A percentile compares a stretch with the other conserved stretches of the same genome.
phyloP scores from a whole-genome alignment of 2,329 filamentous ascomycete species.

The Talaromyces sp. region DNA sequence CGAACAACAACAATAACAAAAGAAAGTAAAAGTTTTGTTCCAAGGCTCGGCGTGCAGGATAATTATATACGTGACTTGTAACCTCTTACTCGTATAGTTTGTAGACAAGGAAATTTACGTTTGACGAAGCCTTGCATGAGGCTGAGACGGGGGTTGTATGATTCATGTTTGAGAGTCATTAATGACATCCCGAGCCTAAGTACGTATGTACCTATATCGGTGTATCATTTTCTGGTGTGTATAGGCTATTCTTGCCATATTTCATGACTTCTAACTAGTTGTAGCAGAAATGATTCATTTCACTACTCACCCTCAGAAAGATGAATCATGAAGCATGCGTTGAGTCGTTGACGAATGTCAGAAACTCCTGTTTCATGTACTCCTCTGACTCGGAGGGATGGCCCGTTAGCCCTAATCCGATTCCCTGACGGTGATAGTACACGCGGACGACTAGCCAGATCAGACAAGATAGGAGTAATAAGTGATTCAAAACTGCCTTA shows the following conservation, averaged over 20 bases:
- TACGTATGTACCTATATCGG: background rate
- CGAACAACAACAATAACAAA: background rate
- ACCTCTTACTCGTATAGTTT: background rate
- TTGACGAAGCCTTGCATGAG: background rate
- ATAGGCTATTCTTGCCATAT: background rate
- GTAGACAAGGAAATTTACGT: background rate
- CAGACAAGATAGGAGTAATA: background rate
- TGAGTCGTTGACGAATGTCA: background rate
- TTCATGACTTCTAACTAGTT: background rate
- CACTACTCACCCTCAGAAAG: background rate
- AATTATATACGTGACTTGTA: background rate
- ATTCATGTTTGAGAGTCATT: slow-evolving; percentile 12
- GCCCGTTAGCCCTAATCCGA: background rate
- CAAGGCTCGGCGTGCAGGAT: background rate
- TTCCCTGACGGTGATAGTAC: background rate
- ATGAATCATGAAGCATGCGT: background rate
- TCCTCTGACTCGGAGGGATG: background rate
- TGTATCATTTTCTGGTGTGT: background rate
- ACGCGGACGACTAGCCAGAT: background rate
- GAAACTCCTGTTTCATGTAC: background rate
- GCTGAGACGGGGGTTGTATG: slow-evolving; percentile 3
- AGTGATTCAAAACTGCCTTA: background rate
- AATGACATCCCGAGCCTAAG: background rate
- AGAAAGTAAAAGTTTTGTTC: background rate
- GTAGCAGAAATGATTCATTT: background rate